Conservation (phyloP, 192 early-diverging fungal species). For the Umbelopsis vinacea region DNA sequence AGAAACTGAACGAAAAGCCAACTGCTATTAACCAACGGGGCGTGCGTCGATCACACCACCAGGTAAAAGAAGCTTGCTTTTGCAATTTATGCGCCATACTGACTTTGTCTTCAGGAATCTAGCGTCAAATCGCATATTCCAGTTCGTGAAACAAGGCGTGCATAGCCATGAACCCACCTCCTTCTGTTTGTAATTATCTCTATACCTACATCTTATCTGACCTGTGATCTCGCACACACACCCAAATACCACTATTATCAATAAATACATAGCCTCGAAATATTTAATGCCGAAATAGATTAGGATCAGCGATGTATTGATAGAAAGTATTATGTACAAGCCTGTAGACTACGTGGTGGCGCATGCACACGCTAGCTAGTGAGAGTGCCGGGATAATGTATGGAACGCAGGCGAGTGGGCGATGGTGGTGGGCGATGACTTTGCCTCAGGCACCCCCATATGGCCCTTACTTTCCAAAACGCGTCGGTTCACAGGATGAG, state of each 20-base stretch:
- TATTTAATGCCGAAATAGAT: not conserved
- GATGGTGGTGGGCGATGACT: not conserved
- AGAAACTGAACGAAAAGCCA: constrained; percentile 9
- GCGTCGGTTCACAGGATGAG: constrained; percentile 5
- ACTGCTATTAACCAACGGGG: not conserved
- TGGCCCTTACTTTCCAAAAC: constrained; percentile 16
- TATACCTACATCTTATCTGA: constrained; percentile 3
- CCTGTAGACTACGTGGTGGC: not conserved
- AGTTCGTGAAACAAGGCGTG: not conserved
- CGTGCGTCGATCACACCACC: not conserved
- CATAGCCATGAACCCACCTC: not conserved
- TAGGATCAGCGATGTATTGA: not conserved
- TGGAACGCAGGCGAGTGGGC: not conserved
- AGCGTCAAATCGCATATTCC: not conserved
- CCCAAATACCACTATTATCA: constrained; percentile 10
- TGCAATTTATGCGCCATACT: not conserved
- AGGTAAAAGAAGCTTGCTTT: not conserved
- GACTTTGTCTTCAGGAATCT: not conserved
- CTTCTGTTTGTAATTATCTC: constrained; percentile 19
- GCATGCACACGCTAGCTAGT: not conserved
- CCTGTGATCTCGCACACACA: not conserved
- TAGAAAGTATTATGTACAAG: not conserved
- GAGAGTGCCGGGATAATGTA: not conserved
- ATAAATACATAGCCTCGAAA: not conserved
- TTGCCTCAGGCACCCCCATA: constrained; percentile 9